A percentile compares a stretch with the other conserved stretches of the same genome.
phyloP scores from a whole-genome alignment of 106 monocot species.

The Dactylorhiza incarnata region DNA sequence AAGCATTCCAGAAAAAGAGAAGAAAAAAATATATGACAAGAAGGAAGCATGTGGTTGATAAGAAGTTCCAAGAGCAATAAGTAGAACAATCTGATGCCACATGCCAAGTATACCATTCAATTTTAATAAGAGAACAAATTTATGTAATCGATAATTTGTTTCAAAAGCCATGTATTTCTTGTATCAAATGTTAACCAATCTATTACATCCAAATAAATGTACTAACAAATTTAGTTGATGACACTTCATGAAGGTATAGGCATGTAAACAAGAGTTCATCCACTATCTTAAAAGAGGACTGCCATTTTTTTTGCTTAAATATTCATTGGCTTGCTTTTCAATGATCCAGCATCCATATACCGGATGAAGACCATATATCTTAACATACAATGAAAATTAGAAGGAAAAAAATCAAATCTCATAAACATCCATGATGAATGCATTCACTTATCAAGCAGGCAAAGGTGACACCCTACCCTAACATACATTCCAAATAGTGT shows the following conservation, averaged over 20 bases:
- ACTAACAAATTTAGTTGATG: background rate
- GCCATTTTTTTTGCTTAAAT: background rate
- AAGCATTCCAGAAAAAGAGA: background rate
- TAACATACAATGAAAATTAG: background rate
- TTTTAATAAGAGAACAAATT: background rate
- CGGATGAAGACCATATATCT: background rate
- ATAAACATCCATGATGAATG: background rate
- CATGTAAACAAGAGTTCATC: background rate
- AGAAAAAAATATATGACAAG: background rate
- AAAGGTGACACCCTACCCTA: background rate
- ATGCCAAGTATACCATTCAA: background rate
- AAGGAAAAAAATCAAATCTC: background rate
- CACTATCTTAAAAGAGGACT: background rate
- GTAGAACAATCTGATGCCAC: background rate
- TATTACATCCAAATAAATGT: background rate
- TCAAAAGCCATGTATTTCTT: background rate
- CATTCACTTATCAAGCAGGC: background rate
- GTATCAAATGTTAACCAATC: background rate
- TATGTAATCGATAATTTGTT: background rate
- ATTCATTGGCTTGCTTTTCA: background rate
- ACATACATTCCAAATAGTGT: background rate
- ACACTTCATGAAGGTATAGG: no score
- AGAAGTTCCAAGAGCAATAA: background rate
- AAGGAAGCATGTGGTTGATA: background rate
- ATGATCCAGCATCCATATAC: background rate